Evolutionary conservation across 2,329 filamentous ascomycete genomes (phyloP).

Genomic region (Colletotrichum sp.): DNA sequence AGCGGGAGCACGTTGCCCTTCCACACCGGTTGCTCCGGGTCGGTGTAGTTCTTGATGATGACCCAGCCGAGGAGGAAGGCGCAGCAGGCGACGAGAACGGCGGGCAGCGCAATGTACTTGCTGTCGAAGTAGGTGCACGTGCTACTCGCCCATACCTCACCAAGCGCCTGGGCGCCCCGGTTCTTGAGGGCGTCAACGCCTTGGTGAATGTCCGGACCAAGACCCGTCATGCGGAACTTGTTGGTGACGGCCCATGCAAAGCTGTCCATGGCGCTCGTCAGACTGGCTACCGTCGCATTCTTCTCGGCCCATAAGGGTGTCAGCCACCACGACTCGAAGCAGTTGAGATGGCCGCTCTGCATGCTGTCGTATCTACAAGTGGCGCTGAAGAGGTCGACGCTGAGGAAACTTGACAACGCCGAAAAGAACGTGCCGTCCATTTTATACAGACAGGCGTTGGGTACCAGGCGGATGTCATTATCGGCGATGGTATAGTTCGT

Average conservation of each 20-base stretch:
- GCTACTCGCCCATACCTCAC: not conserved
- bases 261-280: not conserved
- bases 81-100: not conserved
- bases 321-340: slow-evolving; percentile 7
- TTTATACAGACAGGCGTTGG: slow-evolving; percentile 11
- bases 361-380: slow-evolving; percentile 2
- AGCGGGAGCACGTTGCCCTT: slow-evolving; percentile 15
- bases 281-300: slow-evolving; percentile 2
- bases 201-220: not conserved
- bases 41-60: slow-evolving; percentile 7
- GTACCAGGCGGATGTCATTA: not conserved
- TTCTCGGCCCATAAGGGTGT: slow-evolving; percentile 3
- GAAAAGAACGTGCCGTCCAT: slow-evolving; percentile 3
- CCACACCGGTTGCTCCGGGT: slow-evolving; percentile 16
- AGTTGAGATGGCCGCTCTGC: slow-evolving; percentile 17
- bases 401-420: not conserved
- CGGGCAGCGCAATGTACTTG: not conserved
- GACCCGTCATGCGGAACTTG: slow-evolving; percentile 11
- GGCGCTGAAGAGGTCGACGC: not conserved
- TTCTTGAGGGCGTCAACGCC: not conserved
- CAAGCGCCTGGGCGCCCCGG: not conserved
- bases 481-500: not conserved
- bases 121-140: slow-evolving; percentile 10
- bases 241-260: slow-evolving; percentile 15
- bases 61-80: slow-evolving; percentile 1